These are phyloP conservation scores for Teunomyces funiuensis DNA, from an alignment of 805 yeast species.

Conservation along the genomic window DNA sequence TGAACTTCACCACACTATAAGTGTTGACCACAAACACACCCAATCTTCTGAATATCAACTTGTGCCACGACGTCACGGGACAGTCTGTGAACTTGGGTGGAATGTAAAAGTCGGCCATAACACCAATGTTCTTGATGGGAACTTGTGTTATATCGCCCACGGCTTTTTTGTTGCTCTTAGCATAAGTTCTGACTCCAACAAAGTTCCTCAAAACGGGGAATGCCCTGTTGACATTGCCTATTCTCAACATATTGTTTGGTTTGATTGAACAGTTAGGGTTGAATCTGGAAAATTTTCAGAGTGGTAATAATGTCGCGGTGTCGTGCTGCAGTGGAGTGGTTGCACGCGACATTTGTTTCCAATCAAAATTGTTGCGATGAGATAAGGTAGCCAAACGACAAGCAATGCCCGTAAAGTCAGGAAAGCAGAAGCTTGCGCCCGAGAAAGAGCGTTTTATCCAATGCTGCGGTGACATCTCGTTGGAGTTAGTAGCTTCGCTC, in stretches of 20 bases:
- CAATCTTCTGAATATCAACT: constrained; percentile 56
- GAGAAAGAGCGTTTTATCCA: constrained; percentile 91
- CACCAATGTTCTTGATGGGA: constrained; percentile 40
- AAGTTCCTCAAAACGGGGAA: not conserved
- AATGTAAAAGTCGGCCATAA: constrained; percentile 43
- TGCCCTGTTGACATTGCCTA: not conserved
- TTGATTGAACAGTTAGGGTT: not conserved
- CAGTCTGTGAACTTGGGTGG: constrained; percentile 33
- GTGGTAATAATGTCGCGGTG: not conserved
- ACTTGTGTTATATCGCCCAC: constrained; percentile 35
- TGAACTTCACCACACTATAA: constrained; percentile 47
- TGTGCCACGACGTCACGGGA: constrained; percentile 38
- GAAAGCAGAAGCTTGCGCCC: constrained; percentile 71
- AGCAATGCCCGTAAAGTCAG: constrained; percentile 11
- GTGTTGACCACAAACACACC: constrained; percentile 71
- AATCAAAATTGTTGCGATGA: constrained; percentile 12
- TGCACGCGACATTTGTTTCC: not conserved
- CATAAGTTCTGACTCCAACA: constrained; percentile 3
- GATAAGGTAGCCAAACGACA: constrained; percentile 9
- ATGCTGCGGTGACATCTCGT: constrained; percentile 89
- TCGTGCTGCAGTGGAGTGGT: not conserved
- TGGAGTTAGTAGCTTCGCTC: constrained; percentile 78
- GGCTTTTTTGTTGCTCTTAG: constrained; percentile 9
- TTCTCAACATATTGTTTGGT: constrained; percentile 1
- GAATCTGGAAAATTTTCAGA: not conserved